Evolutionary conservation across 1,139 yeast genomes (phyloP).

Genomic region (Kodamaea anthophila): DNA sequence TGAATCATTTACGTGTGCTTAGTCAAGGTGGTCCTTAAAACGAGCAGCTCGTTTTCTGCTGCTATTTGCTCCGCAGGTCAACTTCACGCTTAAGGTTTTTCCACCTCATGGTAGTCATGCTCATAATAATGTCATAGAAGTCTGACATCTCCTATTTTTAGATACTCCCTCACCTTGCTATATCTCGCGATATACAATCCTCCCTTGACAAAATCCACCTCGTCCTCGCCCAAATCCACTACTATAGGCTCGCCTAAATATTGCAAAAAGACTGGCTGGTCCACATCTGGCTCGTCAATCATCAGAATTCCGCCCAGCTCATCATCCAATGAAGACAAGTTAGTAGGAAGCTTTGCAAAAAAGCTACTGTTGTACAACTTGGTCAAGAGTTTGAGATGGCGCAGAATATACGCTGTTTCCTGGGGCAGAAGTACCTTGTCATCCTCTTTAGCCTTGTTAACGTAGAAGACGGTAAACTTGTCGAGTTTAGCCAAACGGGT

Average conservation of each 20-base stretch:
- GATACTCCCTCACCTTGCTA: slow-evolving; percentile 38
- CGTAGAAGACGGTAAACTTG: slow-evolving; percentile 53
- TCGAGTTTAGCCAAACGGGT: slow-evolving; percentile 73
- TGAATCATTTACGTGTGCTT: too few relatives aligned
- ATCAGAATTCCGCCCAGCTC: slow-evolving; percentile 68
- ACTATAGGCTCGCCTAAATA: slow-evolving; percentile 35
- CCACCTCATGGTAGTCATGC: too few relatives aligned
- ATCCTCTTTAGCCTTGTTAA: slow-evolving; percentile 17
- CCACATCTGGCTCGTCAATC: slow-evolving; percentile 73
- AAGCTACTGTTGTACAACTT: slow-evolving; percentile 66
- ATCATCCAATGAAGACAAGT: slow-evolving; percentile 70
- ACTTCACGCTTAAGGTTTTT: too few relatives aligned
- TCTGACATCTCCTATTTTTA: slow-evolving; percentile 37
- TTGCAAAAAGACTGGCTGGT: slow-evolving; percentile 68
- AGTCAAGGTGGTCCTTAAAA: too few relatives aligned
- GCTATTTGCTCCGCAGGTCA: too few relatives aligned
- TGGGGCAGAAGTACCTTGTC: slow-evolving; percentile 42
- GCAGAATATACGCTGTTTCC: slow-evolving; percentile 51
- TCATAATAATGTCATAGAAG: too few relatives aligned
- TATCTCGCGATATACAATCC: slow-evolving; percentile 77
- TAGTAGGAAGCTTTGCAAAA: slow-evolving; percentile 59
- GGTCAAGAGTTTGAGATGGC: slow-evolving; percentile 60
- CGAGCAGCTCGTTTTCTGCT: too few relatives aligned
- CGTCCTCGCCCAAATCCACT: slow-evolving; percentile 28
- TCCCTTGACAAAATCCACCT: slow-evolving; percentile 54